Evolutionary conservation across 177 flowering plant genomes (phyloP), one percentile per base, ranked within the genome.

Genomic region (Vitis hybrid): DNA sequence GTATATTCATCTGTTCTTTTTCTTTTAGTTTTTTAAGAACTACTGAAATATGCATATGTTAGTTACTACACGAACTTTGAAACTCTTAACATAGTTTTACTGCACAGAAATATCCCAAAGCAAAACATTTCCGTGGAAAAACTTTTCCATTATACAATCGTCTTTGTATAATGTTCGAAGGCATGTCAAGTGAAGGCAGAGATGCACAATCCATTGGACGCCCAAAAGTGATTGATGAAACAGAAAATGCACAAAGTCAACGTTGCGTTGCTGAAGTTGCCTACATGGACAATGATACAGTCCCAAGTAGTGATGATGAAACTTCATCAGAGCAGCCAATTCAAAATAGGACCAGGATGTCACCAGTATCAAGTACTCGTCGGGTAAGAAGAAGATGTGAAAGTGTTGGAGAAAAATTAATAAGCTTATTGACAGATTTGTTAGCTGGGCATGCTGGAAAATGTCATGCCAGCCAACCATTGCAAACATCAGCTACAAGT

Each of bases 301-400:
- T n/a, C 19, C 59, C 59, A 15, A 56, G 59, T 15, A 56, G 59
- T n/a, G 59, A 56, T 56, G 59, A 56, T 56, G 59, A 56, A 56
- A 56, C 59, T 5, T 56, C 59, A n/a, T 56, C 59, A n/a, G 59
- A 56, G 2, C 59, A n/a, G n/a, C 20, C 19, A 8, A n/a, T 56
- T n/a, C 59, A 56, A 56, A 56, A 5, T 56, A 56, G 59, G 20
- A 56, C 20, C 22, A 56, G 26, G 10, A 11, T n/a, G 59, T n/a
- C 59, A 10, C 59, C 59, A 4, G n/a, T 56, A 56, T 18, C 59
- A 56, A 56, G 59, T 56, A 10, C 59, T n/a, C 59, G 20, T 16
- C 19, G 59, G 19, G 59, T 56, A 11, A 56, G 59, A 56, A 56
- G 59, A 10, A 18, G 20, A 3, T 20, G 20, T n/a, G 59, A 56